phyloP scores from a whole-genome alignment of 495 filamentous ascomycete species.

The Talaromyces liani region DNA sequence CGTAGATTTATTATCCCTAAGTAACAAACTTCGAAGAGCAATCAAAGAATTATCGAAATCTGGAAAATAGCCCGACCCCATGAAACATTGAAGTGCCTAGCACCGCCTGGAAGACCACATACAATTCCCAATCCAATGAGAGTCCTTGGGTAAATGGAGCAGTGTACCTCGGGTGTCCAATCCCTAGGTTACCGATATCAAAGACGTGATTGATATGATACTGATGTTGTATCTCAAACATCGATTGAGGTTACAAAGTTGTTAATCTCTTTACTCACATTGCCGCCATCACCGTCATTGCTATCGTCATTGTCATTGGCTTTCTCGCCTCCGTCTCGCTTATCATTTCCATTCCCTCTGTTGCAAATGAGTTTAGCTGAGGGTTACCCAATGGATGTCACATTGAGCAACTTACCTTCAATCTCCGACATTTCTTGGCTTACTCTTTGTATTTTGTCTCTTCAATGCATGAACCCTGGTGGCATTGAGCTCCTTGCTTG shows the following conservation, averaged over 20 bases:
- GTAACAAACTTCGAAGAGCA: not conserved
- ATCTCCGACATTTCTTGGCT: not conserved
- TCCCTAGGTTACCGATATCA: not conserved
- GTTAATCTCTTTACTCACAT: not conserved
- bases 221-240: not conserved
- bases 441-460: not conserved
- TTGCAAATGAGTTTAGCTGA: not conserved
- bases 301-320: not conserved
- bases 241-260: not conserved
- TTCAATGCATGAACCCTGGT: not conserved
- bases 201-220: not conserved
- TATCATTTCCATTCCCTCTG: not conserved
- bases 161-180: not conserved
- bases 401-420: not conserved
- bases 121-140: no score
- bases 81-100: not conserved
- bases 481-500: conserved; percentile 1
- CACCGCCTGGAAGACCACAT: no score
- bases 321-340: not conserved
- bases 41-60: not conserved
- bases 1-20: not conserved
- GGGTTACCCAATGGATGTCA: not conserved
- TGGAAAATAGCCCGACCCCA: not conserved
- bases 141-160: no score
- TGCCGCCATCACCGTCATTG: not conserved